Percentiles rank a stretch among this genome's conserved stretches.
phyloP scores from a whole-genome alignment of 2,329 filamentous ascomycete genomes.

The Diaporthe destruens region DNA sequence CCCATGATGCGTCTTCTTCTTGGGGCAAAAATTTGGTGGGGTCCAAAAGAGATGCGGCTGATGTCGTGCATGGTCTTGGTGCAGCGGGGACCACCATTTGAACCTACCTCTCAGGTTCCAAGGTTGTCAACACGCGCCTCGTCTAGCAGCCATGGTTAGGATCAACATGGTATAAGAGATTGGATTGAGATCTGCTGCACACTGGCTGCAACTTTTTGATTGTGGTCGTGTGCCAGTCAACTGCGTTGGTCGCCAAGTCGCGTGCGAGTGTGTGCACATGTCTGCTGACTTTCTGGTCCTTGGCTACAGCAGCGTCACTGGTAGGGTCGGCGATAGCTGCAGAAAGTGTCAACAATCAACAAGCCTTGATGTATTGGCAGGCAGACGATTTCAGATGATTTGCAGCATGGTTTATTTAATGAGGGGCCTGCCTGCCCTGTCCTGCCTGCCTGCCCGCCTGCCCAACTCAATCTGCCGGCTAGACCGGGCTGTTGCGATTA shows the following conservation, averaged over 20 bases:
- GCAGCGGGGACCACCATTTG: not conserved
- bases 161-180: not conserved
- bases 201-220: too few relatives aligned
- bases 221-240: not conserved
- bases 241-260: not conserved
- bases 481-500: not conserved
- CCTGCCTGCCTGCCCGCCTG: too few relatives aligned
- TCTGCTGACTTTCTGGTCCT: not conserved
- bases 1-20: not conserved
- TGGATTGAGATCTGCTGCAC: accelerated
- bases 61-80: not conserved
- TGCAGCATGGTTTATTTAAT: not conserved
- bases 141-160: not conserved
- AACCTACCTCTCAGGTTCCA: not conserved
- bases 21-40: not conserved
- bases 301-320: not conserved
- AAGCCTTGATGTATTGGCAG: too few relatives aligned
- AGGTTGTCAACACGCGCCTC: too few relatives aligned
- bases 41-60: not conserved
- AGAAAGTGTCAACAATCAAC: accelerated
- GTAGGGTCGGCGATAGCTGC: accelerated
- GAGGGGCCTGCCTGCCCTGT: too few relatives aligned
- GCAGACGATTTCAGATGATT: not conserved
- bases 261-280: not conserved
- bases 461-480: not conserved